Evolutionary conservation across 1,139 yeast species (phyloP).

Genomic region (Petasospora rhodanensis): DNA sequence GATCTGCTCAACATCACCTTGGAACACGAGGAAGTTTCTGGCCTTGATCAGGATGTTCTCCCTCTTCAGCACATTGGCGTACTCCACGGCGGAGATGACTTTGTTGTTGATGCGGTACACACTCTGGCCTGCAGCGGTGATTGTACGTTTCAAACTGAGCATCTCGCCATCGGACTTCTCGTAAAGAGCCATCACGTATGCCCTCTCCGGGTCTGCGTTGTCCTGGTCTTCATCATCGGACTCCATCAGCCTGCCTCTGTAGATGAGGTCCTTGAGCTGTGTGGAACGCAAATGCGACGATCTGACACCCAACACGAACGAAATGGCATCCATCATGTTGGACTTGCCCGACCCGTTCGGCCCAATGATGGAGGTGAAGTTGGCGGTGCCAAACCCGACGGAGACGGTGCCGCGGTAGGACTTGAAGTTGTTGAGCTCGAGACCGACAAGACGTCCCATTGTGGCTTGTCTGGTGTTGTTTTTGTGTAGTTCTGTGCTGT

Average conservation of each 20-base stretch:
- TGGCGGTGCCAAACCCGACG: conserved; percentile 78
- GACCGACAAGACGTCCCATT: conserved; percentile 76
- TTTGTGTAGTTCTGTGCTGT: too few relatives aligned
- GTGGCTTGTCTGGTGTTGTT: neutral
- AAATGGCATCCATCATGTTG: conserved; percentile 97
- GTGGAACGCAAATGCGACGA: conserved; percentile 74
- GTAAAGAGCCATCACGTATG: conserved; percentile 80
- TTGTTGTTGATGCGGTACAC: conserved; percentile 66
- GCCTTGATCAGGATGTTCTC: conserved; percentile 88
- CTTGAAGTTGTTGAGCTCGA: conserved; percentile 82
- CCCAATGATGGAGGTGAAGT: conserved; percentile 89
- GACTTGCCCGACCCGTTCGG: conserved; percentile 99
- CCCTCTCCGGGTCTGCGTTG: conserved; percentile 57
- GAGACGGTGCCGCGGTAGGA: conserved; percentile 75
- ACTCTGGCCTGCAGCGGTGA: conserved; percentile 54
- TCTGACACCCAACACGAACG: conserved; percentile 87
- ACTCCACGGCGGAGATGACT: conserved; percentile 60
- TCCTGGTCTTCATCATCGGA: conserved; percentile 25
- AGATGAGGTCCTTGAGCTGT: conserved; percentile 70
- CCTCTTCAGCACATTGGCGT: conserved; percentile 59
- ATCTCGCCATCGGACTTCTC: conserved; percentile 56
- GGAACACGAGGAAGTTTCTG: conserved; percentile 87
- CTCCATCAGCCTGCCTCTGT: conserved; percentile 48
- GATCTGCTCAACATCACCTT: conserved; percentile 93
- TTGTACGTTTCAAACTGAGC: conserved; percentile 50